Base-by-base conservation (phyloP, 192 early-diverging fungal species). In the Spizellomyces punctatus region DNA sequence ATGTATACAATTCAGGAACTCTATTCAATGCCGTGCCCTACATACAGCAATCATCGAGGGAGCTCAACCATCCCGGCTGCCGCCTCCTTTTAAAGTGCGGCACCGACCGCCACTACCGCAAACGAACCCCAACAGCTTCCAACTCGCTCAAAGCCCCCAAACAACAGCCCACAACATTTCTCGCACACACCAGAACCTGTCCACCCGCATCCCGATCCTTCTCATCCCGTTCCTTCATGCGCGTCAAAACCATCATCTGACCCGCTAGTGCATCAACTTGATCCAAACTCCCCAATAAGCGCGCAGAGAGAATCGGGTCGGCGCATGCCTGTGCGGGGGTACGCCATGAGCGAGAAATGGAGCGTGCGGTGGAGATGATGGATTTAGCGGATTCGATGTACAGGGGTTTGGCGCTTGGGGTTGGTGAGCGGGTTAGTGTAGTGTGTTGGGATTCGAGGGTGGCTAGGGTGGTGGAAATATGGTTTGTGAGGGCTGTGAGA, bases 71-170 rank as follows among this genome's bases (percentile, higher is more conserved):
- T n/a, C n/a, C n/a, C n/a, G n/a, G n/a, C n/a, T n/a, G n/a, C n/a
- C n/a, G n/a, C n/a, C n/a, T n/a, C n/a, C n/a, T n/a, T n/a, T n/a
- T n/a, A n/a, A n/a, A n/a, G n/a, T n/a, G n/a, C n/a, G n/a, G n/a
- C n/a, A n/a, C n/a, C n/a, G n/a, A n/a, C n/a, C 27, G 27, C 27
- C 27, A 36, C 22, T 71, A 63, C 14, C 19, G 10, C 12, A 71
- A 50, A 17, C 3, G 21, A 16, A 76, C 66, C 63, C 59, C 49
- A 12, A 63, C 70, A 0, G 75, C 75, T 43, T 73, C 48, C 54
- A 76, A 67, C 14, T 76, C 69, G 17, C 66, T 48, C 46, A 76
- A 56, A n/a, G 75, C 75, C 43, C 66, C 36, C 43, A 63, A 17
- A 36, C 67, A 43, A 46, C 41, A 59, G 10, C 52, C 55, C 21